A percentile compares a stretch with the other conserved stretches of the same genome.
phyloP scores from a whole-genome alignment of 1,284 basidiomycete genomes.

The Apiotrichum gracile region DNA sequence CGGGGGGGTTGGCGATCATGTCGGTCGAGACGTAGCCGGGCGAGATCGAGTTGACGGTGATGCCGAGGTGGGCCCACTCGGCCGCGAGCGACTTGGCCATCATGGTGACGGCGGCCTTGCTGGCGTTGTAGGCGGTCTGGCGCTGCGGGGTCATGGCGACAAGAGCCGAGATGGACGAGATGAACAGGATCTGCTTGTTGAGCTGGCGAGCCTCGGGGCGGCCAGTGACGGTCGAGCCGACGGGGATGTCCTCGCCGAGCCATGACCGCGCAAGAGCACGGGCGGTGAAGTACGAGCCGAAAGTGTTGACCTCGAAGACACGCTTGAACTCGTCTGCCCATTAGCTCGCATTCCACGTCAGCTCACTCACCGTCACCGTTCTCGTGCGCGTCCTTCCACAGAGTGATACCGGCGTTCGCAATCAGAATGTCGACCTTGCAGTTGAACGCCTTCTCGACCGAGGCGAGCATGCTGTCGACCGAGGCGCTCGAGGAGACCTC shows the following conservation, averaged over 20 bases:
- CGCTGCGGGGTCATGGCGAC: constrained; percentile 45
- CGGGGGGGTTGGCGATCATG: constrained; percentile 41
- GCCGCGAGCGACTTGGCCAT: constrained; percentile 41
- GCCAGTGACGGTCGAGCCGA: neutral
- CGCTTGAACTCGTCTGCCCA: constrained; percentile 31
- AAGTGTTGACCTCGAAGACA: constrained; percentile 41
- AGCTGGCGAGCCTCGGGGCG: constrained; percentile 14
- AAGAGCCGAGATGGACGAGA: constrained; percentile 43
- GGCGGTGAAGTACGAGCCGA: constrained; percentile 39
- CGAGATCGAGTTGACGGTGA: constrained; percentile 44
- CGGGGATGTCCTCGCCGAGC: constrained; percentile 27
- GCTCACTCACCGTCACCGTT: constrained; percentile 23
- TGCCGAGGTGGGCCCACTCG: constrained; percentile 45
- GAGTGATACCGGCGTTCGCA: constrained; percentile 17
- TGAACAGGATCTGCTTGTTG: constrained; percentile 45
- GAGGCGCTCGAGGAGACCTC: constrained; percentile 24
- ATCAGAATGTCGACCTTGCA: constrained; percentile 1
- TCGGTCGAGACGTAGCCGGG: constrained; percentile 47
- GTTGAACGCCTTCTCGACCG: constrained; percentile 1
- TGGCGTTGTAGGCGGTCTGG: constrained; percentile 45
- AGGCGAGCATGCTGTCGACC: constrained; percentile 23
- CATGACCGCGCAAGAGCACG: constrained; percentile 38
- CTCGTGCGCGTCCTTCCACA: constrained; percentile 40
- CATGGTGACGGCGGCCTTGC: constrained; percentile 45
- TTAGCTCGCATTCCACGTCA: too few relatives aligned